Conservation (phyloP, 768 basidiomycete species). For the Pleurotus pulmonarius region DNA sequence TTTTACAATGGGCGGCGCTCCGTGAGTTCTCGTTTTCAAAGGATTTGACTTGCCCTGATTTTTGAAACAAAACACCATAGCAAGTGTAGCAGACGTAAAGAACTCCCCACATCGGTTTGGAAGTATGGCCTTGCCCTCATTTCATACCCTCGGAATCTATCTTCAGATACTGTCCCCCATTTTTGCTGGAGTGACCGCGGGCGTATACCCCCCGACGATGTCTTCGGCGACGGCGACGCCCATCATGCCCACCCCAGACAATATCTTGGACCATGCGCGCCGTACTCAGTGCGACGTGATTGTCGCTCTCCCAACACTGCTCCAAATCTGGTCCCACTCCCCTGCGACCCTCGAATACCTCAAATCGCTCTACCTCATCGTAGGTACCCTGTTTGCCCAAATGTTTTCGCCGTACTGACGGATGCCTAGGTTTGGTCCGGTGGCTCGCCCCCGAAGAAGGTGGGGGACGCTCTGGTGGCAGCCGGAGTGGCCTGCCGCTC, state of each 20-base stretch:
- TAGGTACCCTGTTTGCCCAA: too few relatives aligned
- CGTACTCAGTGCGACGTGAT: constrained; percentile 23
- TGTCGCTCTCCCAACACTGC: constrained; percentile 32
- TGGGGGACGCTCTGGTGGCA: constrained; percentile 28
- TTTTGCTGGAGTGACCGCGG: constrained; percentile 18
- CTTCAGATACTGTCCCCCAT: constrained; percentile 27
- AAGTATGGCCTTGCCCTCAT: constrained; percentile 31
- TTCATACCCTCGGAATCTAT: constrained; percentile 31
- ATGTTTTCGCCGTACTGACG: not conserved
- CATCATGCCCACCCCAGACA: constrained; percentile 32
- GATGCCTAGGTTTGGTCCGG: constrained; percentile 14
- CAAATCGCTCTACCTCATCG: constrained; percentile 18
- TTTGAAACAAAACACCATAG: too few relatives aligned
- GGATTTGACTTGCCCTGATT: too few relatives aligned
- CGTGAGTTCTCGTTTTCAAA: constrained; percentile 30
- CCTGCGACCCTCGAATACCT: constrained; percentile 20
- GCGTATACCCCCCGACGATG: constrained; percentile 29
- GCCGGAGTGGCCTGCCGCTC: constrained; percentile 28
- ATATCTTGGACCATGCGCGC: constrained; percentile 30
- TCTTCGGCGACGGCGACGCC: constrained; percentile 21
- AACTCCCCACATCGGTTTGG: not conserved
- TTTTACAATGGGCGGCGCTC: constrained; percentile 15
- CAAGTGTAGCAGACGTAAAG: constrained; percentile 8
- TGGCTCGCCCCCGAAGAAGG: constrained; percentile 29
- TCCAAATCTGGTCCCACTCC: constrained; percentile 33